Base-by-base conservation (phyloP, 176 grass and related monocot species). In the Triticum turgidum region DNA sequence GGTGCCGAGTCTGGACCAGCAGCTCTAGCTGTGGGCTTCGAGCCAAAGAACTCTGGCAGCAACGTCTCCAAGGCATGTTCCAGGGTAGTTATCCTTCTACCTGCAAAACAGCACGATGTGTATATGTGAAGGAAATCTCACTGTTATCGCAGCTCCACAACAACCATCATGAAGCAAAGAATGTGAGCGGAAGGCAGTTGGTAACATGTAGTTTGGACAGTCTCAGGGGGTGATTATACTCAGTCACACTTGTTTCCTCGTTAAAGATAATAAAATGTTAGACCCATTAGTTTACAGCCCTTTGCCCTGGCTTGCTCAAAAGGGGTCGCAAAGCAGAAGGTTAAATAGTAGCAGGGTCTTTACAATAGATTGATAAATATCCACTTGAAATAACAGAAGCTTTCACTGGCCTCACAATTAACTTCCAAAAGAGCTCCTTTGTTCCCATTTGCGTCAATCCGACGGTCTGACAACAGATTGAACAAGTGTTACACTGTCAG, bases 11-110 rank as follows among this genome's bases (percentile, higher is more conserved):
- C 71, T 38, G 73, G 80, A 47, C 79, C 65, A 14, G 47, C 21
- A 10, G 54, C 9, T 24, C 29, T 39, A 2, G n/a, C 17, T 29
- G 52, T 10, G 3, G 49, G 7, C 61, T 90, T 84, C 11, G 62
- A 71, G 69, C 47, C 14, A 75, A 96, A 99, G 64, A 92, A 90
- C 77, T 96, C 90, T 22, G 90, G 97, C 12, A 99, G 82, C 65
- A 99, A 67, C 9, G 80, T 91, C 83, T 68, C 80, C 67, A 99
- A 65, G 29, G 92, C 92, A 59, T 79, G 90, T 80, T 82, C 87
- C 80, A 96, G 81, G 30, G 88, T 96, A 29, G 89, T 87, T 86
- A 93, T 93, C 62, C 76, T 80, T 70, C 85, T 90, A 38, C 30
- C 89, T 91, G 77, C 29, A 12, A 6, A 29, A 3, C 54, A 87